Evolutionary conservation across 805 yeast species (phyloP).

Genomic region (Saturnispora mendoncae): DNA sequence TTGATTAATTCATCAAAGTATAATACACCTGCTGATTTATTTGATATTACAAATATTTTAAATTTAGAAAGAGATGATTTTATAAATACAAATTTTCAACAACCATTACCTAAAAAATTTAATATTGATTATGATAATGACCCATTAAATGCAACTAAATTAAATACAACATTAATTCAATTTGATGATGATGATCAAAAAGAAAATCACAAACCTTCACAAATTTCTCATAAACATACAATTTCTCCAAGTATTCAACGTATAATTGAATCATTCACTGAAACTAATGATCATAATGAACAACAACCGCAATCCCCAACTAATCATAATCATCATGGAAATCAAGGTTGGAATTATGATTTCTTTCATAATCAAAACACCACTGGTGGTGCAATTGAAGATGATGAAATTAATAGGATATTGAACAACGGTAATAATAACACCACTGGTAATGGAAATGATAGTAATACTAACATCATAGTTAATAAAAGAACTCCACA

Average conservation of each 20-base stretch:
- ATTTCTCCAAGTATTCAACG: slow-evolving; percentile 29
- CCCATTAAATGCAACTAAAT: slow-evolving; percentile 39
- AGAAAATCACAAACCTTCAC: slow-evolving; percentile 19
- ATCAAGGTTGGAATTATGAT: slow-evolving; percentile 25
- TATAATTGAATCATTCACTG: slow-evolving; percentile 26
- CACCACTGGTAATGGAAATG: slow-evolving; percentile 2
- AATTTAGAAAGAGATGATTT: slow-evolving; percentile 4
- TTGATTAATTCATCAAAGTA: slow-evolving; percentile 1
- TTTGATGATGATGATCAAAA: slow-evolving; percentile 34
- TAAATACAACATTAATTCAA: slow-evolving; percentile 45
- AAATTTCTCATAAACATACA: slow-evolving; percentile 10
- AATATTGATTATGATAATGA: slow-evolving; percentile 27
- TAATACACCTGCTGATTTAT: slow-evolving; percentile 4
- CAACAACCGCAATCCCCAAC: slow-evolving; percentile 20
- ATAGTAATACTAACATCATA: too few relatives aligned
- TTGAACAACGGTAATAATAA: slow-evolving; percentile 6
- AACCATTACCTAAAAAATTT: not conserved
- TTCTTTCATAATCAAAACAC: slow-evolving; percentile 16
- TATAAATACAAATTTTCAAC: not conserved
- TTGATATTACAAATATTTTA: slow-evolving; percentile 8
- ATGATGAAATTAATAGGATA: slow-evolving; percentile 22
- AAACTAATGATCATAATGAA: slow-evolving; percentile 15
- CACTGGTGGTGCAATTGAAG: slow-evolving; percentile 7
- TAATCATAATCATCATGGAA: slow-evolving; percentile 18
- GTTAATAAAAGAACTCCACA: too few relatives aligned